Conservation (phyloP, 129 eudicot genomes). For the Chrysanthemum lavandulifolium region DNA sequence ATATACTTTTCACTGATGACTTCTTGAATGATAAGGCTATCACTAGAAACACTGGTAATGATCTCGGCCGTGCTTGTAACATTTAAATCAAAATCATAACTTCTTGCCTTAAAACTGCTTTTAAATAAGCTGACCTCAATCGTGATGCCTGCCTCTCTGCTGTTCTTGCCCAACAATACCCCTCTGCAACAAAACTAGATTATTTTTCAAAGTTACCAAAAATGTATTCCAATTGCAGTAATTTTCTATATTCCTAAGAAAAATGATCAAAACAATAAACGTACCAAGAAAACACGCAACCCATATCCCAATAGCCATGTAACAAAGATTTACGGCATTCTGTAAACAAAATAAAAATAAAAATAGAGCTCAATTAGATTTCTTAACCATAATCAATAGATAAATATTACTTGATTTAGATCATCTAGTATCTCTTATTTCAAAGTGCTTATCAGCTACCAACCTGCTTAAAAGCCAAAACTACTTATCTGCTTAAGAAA, state of each 20-base stretch:
- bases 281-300: conserved; percentile 34
- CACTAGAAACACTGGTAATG: conserved; percentile 52
- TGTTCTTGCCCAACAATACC: conserved; percentile 56
- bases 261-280: neutral
- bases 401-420: neutral
- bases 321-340: conserved; percentile 52
- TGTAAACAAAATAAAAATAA: conserved; percentile 16
- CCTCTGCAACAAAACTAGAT: conserved; percentile 32
- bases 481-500: neutral
- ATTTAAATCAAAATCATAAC: neutral
- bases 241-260: neutral
- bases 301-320: conserved; percentile 65
- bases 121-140: conserved; percentile 45
- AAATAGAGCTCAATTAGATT: neutral
- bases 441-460: no score
- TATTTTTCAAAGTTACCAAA: no score
- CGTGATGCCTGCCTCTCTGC: conserved; percentile 29
- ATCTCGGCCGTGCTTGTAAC: conserved; percentile 53
- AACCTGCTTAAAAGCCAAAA: no score
- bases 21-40: conserved; percentile 54
- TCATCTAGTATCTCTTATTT: no score
- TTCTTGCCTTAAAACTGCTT: conserved; percentile 33
- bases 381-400: neutral
- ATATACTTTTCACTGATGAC: conserved; percentile 56
- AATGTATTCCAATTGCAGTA: neutral